Conservation (phyloP, 148 eudicot genomes). For the Pharnaceum exiguum region DNA sequence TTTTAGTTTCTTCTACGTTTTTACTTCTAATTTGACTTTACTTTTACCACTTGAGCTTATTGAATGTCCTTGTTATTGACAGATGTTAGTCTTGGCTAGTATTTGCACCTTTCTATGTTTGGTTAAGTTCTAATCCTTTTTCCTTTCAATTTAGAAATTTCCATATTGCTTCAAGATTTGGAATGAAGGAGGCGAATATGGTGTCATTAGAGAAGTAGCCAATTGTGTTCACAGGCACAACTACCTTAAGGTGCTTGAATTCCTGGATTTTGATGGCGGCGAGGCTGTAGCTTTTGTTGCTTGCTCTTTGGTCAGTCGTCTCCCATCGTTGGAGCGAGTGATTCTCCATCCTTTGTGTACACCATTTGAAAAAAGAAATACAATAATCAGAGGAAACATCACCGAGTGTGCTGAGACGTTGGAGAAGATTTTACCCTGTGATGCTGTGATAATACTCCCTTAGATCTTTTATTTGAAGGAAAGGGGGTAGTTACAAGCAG, state of each 20-base stretch:
- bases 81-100: too few relatives aligned
- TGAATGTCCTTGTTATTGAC: too few relatives aligned
- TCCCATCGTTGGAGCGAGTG: not conserved
- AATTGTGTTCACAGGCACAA: not conserved
- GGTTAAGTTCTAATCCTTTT: too few relatives aligned
- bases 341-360: not conserved
- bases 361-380: not conserved
- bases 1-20: too few relatives aligned
- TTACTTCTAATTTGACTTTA: too few relatives aligned
- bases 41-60: too few relatives aligned
- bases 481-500: too few relatives aligned
- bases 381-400: not conserved
- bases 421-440: not conserved
- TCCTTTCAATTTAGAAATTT: too few relatives aligned
- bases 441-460: not conserved
- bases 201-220: not conserved
- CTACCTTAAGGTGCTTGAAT: not conserved
- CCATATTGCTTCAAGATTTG: too few relatives aligned
- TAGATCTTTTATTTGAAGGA: too few relatives aligned
- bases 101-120: too few relatives aligned
- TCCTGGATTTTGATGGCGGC: not conserved
- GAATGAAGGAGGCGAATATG: too few relatives aligned
- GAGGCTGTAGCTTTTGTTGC: not conserved
- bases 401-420: not conserved
- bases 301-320: not conserved